phyloP scores from a whole-genome alignment of 2,329 filamentous ascomycete genomes.

The Alternaria panax region DNA sequence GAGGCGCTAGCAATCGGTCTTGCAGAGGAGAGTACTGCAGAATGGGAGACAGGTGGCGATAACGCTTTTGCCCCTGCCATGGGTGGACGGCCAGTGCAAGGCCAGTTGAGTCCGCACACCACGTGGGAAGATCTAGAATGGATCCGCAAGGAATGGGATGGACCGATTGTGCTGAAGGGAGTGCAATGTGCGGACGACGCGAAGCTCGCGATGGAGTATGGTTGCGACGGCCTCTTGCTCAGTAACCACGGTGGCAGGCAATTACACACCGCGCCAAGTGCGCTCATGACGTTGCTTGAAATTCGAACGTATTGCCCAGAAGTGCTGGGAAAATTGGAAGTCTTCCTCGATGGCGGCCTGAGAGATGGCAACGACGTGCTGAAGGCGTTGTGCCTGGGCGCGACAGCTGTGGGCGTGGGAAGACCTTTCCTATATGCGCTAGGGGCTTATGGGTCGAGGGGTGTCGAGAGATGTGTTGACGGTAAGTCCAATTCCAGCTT shows the following conservation, averaged over 20 bases:
- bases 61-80: conserved; percentile 65
- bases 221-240: conserved; percentile 57
- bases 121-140: conserved; percentile 58
- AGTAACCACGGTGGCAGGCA: conserved; percentile 64
- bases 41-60: conserved; percentile 61
- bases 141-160: conserved; percentile 51
- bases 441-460: conserved; percentile 47
- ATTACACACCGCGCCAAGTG: conserved; percentile 53
- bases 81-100: conserved; percentile 54
- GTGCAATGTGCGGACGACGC: conserved; percentile 56
- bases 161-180: conserved; percentile 56
- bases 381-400: conserved; percentile 51
- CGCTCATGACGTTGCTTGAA: conserved; percentile 49
- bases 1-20: conserved; percentile 59
- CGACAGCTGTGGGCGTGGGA: conserved; percentile 50
- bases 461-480: conserved; percentile 48
- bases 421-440: conserved; percentile 50
- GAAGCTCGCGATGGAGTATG: conserved; percentile 54
- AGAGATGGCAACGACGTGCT: conserved; percentile 50
- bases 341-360: conserved; percentile 50
- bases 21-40: conserved; percentile 57
- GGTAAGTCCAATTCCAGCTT: conserved; percentile 32
- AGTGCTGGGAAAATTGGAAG: conserved; percentile 46
- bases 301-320: conserved; percentile 49
- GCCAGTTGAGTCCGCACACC: conserved; percentile 55